Evolutionary conservation across 768 basidiomycete species (phyloP).

Genomic region (Astraeus odoratus): DNA sequence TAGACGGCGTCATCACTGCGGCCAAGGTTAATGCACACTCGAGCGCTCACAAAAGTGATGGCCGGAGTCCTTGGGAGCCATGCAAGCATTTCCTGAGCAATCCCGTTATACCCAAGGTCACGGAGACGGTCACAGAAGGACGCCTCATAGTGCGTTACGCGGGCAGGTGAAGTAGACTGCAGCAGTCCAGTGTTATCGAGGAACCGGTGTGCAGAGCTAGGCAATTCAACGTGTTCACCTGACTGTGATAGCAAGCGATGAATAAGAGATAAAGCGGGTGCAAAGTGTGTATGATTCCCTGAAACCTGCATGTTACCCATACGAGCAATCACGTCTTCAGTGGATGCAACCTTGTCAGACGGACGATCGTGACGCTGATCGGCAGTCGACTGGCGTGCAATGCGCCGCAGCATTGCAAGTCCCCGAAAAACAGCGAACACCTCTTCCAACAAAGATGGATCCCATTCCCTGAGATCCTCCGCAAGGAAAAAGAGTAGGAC

Average conservation of each 20-base stretch:
- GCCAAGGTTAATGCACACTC: conserved; percentile 59
- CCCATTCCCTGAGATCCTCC: conserved; percentile 56
- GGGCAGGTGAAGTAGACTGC: conserved; percentile 60
- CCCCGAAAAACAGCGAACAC: conserved; percentile 79
- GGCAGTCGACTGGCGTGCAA: conserved; percentile 52
- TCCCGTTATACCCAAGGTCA: conserved; percentile 51
- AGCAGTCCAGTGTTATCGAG: conserved; percentile 62
- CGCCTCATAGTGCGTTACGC: conserved; percentile 62
- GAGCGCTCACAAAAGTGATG: conserved; percentile 64
- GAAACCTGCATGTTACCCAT: conserved; percentile 74
- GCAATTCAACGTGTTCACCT: conserved; percentile 42
- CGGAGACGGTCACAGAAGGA: conserved; percentile 67
- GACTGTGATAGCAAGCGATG: conserved; percentile 54
- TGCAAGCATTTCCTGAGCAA: conserved; percentile 57
- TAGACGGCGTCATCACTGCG: conserved; percentile 67
- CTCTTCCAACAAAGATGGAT: conserved; percentile 59
- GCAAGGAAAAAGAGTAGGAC: conserved; percentile 66
- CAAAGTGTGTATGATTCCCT: conserved; percentile 35
- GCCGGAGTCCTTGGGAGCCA: conserved; percentile 79
- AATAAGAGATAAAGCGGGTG: conserved; percentile 55
- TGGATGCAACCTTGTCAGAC: conserved; percentile 30
- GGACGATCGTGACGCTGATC: conserved; percentile 25
- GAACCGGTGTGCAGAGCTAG: conserved; percentile 61
- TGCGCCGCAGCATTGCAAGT: conserved; percentile 60
- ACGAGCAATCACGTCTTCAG: conserved; percentile 57